A percentile compares a stretch with the other conserved stretches of the same genome.
phyloP scores from a whole-genome alignment of 169 alveolate genomes.

The Theileria orientalis region DNA sequence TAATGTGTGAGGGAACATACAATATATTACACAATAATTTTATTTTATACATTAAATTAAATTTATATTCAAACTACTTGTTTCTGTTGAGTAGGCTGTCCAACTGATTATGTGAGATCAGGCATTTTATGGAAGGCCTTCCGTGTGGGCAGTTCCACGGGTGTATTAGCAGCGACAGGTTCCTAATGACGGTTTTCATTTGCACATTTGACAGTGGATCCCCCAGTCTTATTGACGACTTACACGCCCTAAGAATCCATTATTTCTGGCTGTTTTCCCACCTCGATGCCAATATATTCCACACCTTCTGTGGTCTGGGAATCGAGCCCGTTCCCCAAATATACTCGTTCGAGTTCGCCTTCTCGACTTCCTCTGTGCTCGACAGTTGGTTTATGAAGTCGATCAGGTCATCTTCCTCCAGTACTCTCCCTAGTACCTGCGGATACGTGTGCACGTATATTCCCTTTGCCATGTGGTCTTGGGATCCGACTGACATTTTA shows the following conservation, averaged over 20 bases:
- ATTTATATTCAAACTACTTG: too few species aligned
- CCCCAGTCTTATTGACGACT: slow-evolving; percentile 96
- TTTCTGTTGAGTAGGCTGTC: neutral
- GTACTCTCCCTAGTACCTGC: slow-evolving; percentile 41
- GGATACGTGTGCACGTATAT: slow-evolving; percentile 56
- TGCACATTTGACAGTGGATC: slow-evolving; percentile 80
- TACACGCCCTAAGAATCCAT: slow-evolving; percentile 89
- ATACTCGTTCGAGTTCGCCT: neutral
- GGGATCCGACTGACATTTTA: neutral
- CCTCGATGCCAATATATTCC: slow-evolving; percentile 87
- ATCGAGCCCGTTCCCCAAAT: slow-evolving; percentile 54
- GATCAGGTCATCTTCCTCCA: slow-evolving; percentile 62
- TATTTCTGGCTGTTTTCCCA: slow-evolving; percentile 38
- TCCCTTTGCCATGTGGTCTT: slow-evolving; percentile 23
- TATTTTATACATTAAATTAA: too few species aligned
- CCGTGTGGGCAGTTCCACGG: slow-evolving; percentile 99
- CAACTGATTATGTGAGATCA: slow-evolving; percentile 51
- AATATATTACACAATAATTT: neutral
- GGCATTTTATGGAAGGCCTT: slow-evolving; percentile 94
- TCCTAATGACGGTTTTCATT: slow-evolving; percentile 86
- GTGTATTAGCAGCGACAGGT: slow-evolving; percentile 85
- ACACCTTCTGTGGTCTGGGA: slow-evolving; percentile 82
- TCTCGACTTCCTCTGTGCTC: neutral
- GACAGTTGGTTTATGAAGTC: slow-evolving; percentile 60
- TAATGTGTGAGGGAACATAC: neutral